Conservation (phyloP, 192 early-diverging fungal genomes). For the Radiomyces spectabilis region DNA sequence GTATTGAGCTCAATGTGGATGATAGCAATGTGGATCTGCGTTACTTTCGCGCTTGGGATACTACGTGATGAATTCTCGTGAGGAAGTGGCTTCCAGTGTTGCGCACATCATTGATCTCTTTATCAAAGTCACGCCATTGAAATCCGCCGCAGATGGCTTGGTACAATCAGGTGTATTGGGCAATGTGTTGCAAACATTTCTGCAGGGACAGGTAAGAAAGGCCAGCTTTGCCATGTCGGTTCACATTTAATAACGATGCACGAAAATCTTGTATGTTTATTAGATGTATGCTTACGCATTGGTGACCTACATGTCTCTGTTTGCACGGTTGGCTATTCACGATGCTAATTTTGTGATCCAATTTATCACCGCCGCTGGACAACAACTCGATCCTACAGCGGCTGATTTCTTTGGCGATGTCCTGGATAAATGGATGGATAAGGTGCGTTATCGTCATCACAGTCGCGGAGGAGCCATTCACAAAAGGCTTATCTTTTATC, state of each 20-base stretch:
- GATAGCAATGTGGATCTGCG: neutral
- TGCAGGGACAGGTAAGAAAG: slow-evolving; percentile 40
- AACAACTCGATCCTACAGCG: slow-evolving; percentile 30
- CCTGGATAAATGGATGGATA: slow-evolving; percentile 60
- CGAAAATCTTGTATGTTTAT: neutral
- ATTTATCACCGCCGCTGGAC: slow-evolving; percentile 35
- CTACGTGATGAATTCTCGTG: slow-evolving; percentile 11
- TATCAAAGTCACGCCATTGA: slow-evolving; percentile 37
- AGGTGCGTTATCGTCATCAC: no score
- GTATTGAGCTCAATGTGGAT: no score
- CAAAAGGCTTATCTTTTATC: slow-evolving; percentile 2
- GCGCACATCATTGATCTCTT: slow-evolving; percentile 54
- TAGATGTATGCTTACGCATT: slow-evolving; percentile 51
- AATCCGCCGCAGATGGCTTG: slow-evolving; percentile 42
- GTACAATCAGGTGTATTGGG: slow-evolving; percentile 46
- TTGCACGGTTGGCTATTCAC: slow-evolving; percentile 56
- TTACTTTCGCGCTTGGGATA: slow-evolving; percentile 2
- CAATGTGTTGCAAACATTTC: slow-evolving; percentile 44
- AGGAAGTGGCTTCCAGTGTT: slow-evolving; percentile 52
- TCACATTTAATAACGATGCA: neutral
- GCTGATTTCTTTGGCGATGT: slow-evolving; percentile 38
- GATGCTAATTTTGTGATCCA: slow-evolving; percentile 46
- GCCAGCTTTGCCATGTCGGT: neutral
- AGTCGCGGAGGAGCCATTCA: no score
- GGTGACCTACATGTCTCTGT: slow-evolving; percentile 51